Conservation (phyloP, 768 basidiomycete genomes). For the Lactarius vividus region DNA sequence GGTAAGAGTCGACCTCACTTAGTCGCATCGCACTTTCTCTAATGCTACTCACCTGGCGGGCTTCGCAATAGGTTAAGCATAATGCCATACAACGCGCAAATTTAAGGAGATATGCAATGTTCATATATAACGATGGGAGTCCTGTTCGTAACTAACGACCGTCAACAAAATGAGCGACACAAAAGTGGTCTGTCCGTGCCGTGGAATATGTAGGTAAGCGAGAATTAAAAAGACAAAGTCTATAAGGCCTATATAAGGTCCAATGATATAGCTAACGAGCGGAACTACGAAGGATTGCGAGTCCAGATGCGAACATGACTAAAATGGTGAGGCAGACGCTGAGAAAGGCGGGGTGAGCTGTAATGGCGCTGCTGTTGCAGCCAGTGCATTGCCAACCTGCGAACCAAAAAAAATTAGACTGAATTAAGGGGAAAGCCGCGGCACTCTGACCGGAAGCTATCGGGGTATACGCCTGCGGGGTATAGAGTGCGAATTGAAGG, state of each 20-base stretch:
- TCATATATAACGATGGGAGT: slow-evolving; percentile 7
- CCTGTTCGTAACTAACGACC: slow-evolving; percentile 17
- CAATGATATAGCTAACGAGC: slow-evolving; percentile 26
- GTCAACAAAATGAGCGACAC: slow-evolving; percentile 14
- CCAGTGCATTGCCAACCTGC: slow-evolving; percentile 57
- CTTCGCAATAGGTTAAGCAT: neutral
- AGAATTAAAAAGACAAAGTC: slow-evolving; percentile 16
- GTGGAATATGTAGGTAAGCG: slow-evolving; percentile 11
- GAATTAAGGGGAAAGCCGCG: neutral
- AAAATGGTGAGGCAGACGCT: slow-evolving; percentile 55
- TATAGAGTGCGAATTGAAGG: slow-evolving; percentile 81
- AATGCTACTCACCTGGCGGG: neutral
- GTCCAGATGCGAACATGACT: slow-evolving; percentile 66
- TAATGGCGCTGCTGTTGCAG: slow-evolving; percentile 44
- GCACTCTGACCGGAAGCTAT: slow-evolving; percentile 48
- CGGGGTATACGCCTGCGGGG: slow-evolving; percentile 68
- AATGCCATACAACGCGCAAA: neutral
- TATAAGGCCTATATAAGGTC: slow-evolving; percentile 18
- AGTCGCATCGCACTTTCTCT: neutral
- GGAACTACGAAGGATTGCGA: slow-evolving; percentile 48
- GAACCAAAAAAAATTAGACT: neutral
- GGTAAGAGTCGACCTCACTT: neutral
- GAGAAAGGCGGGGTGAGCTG: slow-evolving; percentile 53
- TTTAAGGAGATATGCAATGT: slow-evolving; percentile 19
- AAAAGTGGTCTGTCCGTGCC: slow-evolving; percentile 11